These are phyloP conservation scores for Fusarium denticulatum DNA, from an alignment of 2,329 filamentous ascomycete genomes.

Conservation along the genomic window DNA sequence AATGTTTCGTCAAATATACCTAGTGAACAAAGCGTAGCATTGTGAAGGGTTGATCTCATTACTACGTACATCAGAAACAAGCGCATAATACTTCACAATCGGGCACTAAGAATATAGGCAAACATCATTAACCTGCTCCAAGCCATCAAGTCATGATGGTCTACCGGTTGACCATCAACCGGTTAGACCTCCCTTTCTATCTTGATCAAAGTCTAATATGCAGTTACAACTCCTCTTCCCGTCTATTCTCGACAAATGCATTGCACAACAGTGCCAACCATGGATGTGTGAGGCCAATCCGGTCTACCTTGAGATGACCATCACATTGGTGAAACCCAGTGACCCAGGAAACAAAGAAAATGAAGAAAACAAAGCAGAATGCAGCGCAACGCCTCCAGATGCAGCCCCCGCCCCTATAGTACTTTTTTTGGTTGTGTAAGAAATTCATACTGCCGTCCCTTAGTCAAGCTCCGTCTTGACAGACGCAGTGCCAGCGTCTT, in stretches of 20 bases:
- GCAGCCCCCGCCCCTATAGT: slow-evolving; percentile 49
- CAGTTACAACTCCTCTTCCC: slow-evolving; percentile 50
- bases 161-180: slow-evolving; percentile 43
- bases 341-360: slow-evolving; percentile 42
- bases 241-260: slow-evolving; percentile 53
- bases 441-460: slow-evolving; percentile 46
- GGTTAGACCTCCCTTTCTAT: slow-evolving; percentile 49
- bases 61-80: neutral
- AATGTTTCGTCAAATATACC: too few species aligned
- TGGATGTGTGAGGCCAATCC: slow-evolving; percentile 43
- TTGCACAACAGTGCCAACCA: slow-evolving; percentile 47
- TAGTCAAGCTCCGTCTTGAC: slow-evolving; percentile 54
- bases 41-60: neutral
- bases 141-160: slow-evolving; percentile 50
- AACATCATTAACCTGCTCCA: slow-evolving; percentile 50
- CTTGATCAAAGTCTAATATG: slow-evolving; percentile 54
- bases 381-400: slow-evolving; percentile 55
- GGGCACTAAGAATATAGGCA: slow-evolving; percentile 35
- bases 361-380: slow-evolving; percentile 43
- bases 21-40: neutral
- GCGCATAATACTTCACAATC: slow-evolving; percentile 9
- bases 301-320: slow-evolving; percentile 30
- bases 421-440: slow-evolving; percentile 42
- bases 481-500: slow-evolving; percentile 54
- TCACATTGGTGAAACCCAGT: slow-evolving; percentile 34